Conservation (phyloP, 2,329 filamentous ascomycete genomes). For the Teratosphaeriaceae sp. region DNA sequence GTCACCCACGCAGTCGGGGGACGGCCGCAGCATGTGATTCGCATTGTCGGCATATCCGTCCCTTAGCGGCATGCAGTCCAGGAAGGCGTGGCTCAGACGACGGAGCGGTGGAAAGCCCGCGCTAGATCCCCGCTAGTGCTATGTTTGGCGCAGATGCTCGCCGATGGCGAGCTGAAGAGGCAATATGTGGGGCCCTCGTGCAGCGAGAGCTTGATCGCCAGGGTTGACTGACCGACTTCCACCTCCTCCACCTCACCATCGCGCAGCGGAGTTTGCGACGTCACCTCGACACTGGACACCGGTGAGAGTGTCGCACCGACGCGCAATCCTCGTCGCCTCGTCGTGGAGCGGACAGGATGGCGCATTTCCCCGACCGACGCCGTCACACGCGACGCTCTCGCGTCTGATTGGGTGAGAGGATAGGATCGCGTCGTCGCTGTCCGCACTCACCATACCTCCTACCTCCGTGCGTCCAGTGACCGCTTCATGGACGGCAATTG, state of each 20-base stretch:
- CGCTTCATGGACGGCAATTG: too few relatives aligned
- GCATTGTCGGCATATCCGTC: neutral
- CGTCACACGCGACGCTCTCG: too few relatives aligned
- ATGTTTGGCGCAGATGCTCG: neutral
- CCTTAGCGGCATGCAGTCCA: neutral
- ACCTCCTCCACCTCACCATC: neutral
- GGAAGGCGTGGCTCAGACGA: neutral
- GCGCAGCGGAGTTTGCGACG: too few relatives aligned
- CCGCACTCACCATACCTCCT: too few relatives aligned
- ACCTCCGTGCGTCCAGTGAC: too few relatives aligned
- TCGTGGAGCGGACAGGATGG: too few relatives aligned
- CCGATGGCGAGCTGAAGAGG: neutral
- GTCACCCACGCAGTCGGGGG: neutral
- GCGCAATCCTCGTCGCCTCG: too few relatives aligned
- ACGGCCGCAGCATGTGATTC: conserved; percentile 1
- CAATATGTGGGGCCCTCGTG: neutral
- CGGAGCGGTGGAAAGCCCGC: neutral
- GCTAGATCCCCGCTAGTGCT: neutral
- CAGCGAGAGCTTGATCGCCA: neutral
- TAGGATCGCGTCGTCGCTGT: too few relatives aligned
- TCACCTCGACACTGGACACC: too few relatives aligned
- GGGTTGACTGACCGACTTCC: neutral
- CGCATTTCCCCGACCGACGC: too few relatives aligned
- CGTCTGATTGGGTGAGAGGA: too few relatives aligned
- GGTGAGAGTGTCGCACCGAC: too few relatives aligned